phyloP scores from a whole-genome alignment of 495 filamentous ascomycete species.

The Sabuloglossum arenarium region DNA sequence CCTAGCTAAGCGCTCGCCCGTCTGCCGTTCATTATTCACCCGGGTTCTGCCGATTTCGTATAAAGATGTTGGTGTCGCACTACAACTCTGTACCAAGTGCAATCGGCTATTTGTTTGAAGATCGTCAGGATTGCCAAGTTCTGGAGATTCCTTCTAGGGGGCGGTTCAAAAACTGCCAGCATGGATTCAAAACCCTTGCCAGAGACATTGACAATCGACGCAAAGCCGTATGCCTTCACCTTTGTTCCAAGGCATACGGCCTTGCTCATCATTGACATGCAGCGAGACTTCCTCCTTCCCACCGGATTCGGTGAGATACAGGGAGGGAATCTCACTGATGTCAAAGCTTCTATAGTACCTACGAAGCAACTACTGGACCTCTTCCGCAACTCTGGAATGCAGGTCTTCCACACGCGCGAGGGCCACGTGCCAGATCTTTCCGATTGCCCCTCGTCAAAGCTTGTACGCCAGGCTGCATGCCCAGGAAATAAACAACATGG shows the following conservation, averaged over 20 bases:
- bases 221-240: conserved; percentile 18
- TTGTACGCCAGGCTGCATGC: conserved; percentile 22
- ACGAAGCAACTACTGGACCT: conserved; percentile 27
- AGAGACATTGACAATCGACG: conserved; percentile 11
- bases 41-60: background rate
- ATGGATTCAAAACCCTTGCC: background rate
- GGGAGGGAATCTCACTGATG: conserved; percentile 21
- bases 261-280: conserved; percentile 20
- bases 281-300: conserved; percentile 17
- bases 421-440: conserved; percentile 27
- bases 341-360: conserved; percentile 21
- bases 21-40: background rate
- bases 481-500: conserved; percentile 21
- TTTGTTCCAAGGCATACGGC: conserved; percentile 17
- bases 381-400: conserved; percentile 29
- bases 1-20: background rate
- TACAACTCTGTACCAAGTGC: background rate
- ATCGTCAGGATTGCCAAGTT: background rate
- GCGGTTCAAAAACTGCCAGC: background rate
- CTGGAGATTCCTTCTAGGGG: background rate
- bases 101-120: background rate
- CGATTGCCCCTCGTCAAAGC: conserved; percentile 29
- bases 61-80: background rate
- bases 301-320: conserved; percentile 18
- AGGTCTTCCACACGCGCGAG: conserved; percentile 3